phyloP scores from a whole-genome alignment of 306 rosid genomes.

The Ammopiptanthus mongolicus region DNA sequence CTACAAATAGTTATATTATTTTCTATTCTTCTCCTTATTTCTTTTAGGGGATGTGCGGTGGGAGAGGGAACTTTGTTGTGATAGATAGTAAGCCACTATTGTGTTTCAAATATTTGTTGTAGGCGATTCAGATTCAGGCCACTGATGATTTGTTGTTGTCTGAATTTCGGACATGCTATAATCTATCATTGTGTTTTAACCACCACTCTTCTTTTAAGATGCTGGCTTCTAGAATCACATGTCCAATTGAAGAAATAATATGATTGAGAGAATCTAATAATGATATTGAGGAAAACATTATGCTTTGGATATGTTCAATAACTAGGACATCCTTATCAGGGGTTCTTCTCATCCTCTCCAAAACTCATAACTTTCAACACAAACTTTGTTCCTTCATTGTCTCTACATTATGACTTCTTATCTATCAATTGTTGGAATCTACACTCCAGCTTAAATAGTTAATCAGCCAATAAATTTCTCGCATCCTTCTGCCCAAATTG shows the following conservation, averaged over 20 bases:
- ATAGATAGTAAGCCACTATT: constrained; percentile 1
- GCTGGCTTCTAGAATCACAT: neutral
- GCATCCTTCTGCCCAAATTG: neutral
- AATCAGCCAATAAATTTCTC: neutral
- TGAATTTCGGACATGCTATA: neutral
- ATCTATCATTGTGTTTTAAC: neutral
- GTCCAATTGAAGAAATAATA: neutral
- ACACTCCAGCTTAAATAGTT: neutral
- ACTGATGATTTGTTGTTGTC: neutral
- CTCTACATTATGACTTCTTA: neutral
- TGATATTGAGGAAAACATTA: neutral
- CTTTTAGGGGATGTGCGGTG: neutral
- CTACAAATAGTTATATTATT: neutral
- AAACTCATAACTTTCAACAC: neutral
- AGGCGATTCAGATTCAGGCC: neutral
- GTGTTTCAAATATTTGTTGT: neutral
- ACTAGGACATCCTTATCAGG: neutral
- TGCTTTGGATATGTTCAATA: neutral
- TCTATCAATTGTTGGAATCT: neutral
- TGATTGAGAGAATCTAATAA: neutral
- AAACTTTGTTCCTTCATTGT: neutral
- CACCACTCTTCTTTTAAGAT: neutral
- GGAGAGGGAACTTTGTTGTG: neutral
- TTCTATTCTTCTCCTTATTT: neutral
- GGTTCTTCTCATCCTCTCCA: neutral